Conservation (phyloP, 768 basidiomycete species). For the Leccinum disarticulatum region DNA sequence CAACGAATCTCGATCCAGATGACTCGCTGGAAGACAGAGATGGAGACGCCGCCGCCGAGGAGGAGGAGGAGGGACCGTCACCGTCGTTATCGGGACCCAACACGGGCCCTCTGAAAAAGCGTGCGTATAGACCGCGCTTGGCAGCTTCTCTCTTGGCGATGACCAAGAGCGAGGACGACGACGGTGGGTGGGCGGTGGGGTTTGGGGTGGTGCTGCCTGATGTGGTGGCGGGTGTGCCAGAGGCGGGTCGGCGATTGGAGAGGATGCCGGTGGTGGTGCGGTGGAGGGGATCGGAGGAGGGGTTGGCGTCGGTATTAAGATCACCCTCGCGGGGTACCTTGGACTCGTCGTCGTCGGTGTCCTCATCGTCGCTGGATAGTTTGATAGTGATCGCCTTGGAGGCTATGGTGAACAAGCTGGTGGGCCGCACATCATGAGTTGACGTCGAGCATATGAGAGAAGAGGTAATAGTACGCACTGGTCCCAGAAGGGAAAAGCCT, state of each 20-base stretch:
- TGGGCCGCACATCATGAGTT: not conserved
- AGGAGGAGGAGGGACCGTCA: not conserved
- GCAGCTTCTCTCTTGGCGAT: conserved; percentile 80
- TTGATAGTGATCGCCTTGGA: conserved; percentile 81
- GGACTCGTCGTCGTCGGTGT: conserved; percentile 25
- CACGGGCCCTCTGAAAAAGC: conserved; percentile 78
- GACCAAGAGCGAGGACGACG: conserved; percentile 55
- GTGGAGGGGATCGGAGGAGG: conserved; percentile 33
- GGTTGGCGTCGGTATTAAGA: no score
- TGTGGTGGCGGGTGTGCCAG: conserved; percentile 47
- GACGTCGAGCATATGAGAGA: not conserved
- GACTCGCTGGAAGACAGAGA: not conserved
- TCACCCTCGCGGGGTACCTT: not conserved
- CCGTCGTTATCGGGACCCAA: conserved; percentile 46
- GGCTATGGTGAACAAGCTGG: conserved; percentile 68
- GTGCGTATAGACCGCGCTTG: conserved; percentile 68
- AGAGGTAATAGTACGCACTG: conserved; percentile 56
- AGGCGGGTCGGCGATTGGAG: conserved; percentile 62
- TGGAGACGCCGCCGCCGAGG: not conserved
- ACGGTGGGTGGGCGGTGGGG: conserved; percentile 18
- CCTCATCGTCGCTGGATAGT: conserved; percentile 52
- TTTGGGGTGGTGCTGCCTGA: conserved; percentile 46
- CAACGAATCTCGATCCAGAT: not conserved
- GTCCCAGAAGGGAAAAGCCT: conserved; percentile 98
- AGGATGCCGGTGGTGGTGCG: conserved; percentile 76